Conservation (phyloP, 1,284 basidiomycete genomes). For the Cystobasidiaceae sp. region DNA sequence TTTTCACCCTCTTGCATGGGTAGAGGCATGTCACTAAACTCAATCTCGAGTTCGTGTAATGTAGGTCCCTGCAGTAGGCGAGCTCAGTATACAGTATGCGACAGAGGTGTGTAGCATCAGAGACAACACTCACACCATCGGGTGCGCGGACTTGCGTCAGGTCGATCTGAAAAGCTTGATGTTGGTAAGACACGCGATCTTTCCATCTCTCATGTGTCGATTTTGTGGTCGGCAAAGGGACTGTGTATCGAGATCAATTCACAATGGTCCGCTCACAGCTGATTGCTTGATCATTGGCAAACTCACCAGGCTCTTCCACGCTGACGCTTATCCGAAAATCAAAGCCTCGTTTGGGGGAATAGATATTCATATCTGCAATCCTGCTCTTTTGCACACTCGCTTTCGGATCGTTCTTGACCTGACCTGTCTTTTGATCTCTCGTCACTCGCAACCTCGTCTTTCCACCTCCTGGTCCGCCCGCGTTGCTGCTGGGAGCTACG, state of each 20-base stretch:
- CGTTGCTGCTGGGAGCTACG: conserved; percentile 16
- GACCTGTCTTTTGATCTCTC: conserved; percentile 65
- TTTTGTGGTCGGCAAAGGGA: conserved; percentile 41
- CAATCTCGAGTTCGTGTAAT: conserved; percentile 56
- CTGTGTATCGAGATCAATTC: conserved; percentile 29
- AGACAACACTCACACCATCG: conserved; percentile 28
- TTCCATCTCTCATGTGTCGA: conserved; percentile 58
- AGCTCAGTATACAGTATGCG: too few species aligned
- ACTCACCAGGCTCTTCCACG: conserved; percentile 59
- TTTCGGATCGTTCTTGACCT: conserved; percentile 55
- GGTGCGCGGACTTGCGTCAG: conserved; percentile 74
- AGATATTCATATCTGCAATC: conserved; percentile 81
- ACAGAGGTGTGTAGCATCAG: background rate
- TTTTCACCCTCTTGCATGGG: conserved; percentile 52
- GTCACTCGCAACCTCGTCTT: conserved; percentile 71
- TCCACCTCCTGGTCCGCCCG: conserved; percentile 44
- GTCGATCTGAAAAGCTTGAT: conserved; percentile 88
- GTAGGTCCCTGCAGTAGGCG: background rate
- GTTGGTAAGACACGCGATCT: conserved; percentile 85
- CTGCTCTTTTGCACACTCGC: conserved; percentile 66
- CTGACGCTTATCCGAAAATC: conserved; percentile 92
- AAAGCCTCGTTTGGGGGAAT: conserved; percentile 69
- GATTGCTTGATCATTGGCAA: background rate
- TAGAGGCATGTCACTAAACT: conserved; percentile 51
- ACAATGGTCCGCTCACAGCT: background rate